Base-by-base conservation (phyloP, 2,329 filamentous ascomycete species). In the Aspergillus sp. region DNA sequence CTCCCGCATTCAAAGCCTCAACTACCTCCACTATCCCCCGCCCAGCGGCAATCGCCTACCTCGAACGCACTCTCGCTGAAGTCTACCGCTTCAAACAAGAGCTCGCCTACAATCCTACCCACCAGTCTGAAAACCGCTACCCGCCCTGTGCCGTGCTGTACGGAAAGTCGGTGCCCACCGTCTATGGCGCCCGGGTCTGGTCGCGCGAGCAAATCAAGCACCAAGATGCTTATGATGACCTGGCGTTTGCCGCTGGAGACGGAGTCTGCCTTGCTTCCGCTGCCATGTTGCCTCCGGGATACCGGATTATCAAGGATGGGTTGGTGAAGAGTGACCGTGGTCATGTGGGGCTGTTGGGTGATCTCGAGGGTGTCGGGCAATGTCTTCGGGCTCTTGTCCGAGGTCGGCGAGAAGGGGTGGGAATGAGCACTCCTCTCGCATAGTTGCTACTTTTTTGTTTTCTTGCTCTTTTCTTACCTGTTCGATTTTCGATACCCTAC, bases 191-290 rank as follows among this genome's bases (percentile, higher is more conserved):
- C 0, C 82, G 84, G 36, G 88, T 97, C 0, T 70, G 78, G 10
- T 81, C 81, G 2, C 74, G 78, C 4, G 89, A 91, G 42, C 82
- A 78, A 0, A 95, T 96, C 52, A 78, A 82, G 39, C 81, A 82
- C 48, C 72, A 81, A 0, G 88, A 94, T 64, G 84, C 82, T 1
- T 96, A 95, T 62, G 89, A 95, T 52, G 85, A 94, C 54, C 74
- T 97, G 2, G 79, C 88, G 0, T 96, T 96, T 68, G 85, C 86
- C 1, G 85, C 84, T 19, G 90, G 90, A 2, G 90, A 97, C 61
- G 91, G 90, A 0, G 90, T 97, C 0, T 89, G 91, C 43, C 76
- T 96, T 6, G 88, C 90, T 0, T 81, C 81, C 40, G 88, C 91
- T 48, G 86, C 90, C 0, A 91, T 94, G 87, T 67, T 94, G 35